A percentile compares a stretch with the other conserved stretches of the same genome.
Evolutionary conservation across 805 yeast genomes (phyloP).

Genomic region (Lachancea waltii): DNA sequence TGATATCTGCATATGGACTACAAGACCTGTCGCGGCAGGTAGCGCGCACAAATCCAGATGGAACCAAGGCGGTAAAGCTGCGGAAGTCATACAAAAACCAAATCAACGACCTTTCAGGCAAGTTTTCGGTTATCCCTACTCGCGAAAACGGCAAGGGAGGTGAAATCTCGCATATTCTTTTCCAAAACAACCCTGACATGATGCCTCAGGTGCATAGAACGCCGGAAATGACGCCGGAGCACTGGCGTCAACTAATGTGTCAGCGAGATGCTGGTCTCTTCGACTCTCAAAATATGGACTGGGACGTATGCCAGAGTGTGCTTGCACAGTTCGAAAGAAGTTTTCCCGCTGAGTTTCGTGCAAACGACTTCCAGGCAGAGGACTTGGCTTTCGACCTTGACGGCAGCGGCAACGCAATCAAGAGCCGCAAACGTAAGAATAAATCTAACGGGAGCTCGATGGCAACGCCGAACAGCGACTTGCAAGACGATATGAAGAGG

Average conservation of each 20-base stretch:
- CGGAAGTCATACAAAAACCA: conserved; percentile 94
- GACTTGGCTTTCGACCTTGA: conserved; percentile 33
- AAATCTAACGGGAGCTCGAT: conserved; percentile 31
- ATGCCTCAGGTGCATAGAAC: conserved; percentile 21
- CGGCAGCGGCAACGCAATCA: conserved; percentile 27
- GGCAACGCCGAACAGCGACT: conserved; percentile 32
- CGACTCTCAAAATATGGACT: conserved; percentile 22
- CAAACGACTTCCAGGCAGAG: conserved; percentile 27
- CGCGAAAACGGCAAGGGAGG: conserved; percentile 35
- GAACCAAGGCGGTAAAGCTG: conserved; percentile 85
- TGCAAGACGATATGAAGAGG: conserved; percentile 26
- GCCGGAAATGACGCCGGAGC: conserved; percentile 24
- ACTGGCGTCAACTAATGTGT: conserved; percentile 20
- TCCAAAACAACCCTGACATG: conserved; percentile 33
- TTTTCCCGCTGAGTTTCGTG: conserved; percentile 28
- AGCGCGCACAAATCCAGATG: conserved; percentile 81
- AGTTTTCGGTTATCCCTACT: conserved; percentile 54
- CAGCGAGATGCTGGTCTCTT: conserved; percentile 26
- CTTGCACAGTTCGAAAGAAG: conserved; percentile 30
- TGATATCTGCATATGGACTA: conserved; percentile 63
- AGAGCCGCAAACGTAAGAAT: conserved; percentile 26
- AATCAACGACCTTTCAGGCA: conserved; percentile 78
- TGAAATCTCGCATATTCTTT: conserved; percentile 29
- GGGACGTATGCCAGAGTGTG: conserved; percentile 29
- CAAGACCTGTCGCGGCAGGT: conserved; percentile 66